These are phyloP conservation scores for Tuber umbilicatum DNA, from an alignment of 495 filamentous ascomycete genomes.

Conservation along the genomic window DNA sequence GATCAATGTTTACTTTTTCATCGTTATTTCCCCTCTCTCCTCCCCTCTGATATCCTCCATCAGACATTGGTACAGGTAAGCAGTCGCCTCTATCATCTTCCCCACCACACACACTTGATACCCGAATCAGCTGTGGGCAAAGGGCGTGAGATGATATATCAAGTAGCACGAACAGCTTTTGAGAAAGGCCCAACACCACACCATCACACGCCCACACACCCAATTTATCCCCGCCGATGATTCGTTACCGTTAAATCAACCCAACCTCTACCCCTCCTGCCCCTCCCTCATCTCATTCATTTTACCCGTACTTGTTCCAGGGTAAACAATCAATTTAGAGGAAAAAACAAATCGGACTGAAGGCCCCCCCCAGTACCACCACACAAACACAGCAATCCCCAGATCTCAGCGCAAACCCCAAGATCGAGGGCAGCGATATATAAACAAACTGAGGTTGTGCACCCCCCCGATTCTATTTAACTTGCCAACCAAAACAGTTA, in stretches of 20 bases:
- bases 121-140: not conserved
- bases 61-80: constrained; percentile 5
- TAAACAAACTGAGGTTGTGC: not conserved
- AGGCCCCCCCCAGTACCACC: not conserved
- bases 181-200: not conserved
- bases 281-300: constrained; percentile 3
- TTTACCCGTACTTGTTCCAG: constrained; percentile 4
- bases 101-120: not conserved
- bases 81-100: not conserved
- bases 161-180: not conserved
- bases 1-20: constrained; percentile 3
- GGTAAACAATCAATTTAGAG: not conserved
- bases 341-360: not conserved
- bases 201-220: not conserved
- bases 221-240: not conserved
- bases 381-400: not conserved
- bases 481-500: not conserved
- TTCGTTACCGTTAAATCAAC: constrained; percentile 6
- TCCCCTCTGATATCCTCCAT: not conserved
- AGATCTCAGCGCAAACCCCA: constrained; percentile 4
- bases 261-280: constrained; percentile 1
- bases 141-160: constrained; percentile 2
- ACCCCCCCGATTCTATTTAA: not conserved
- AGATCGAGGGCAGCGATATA: constrained; percentile 1
- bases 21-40: not conserved